Conservation (phyloP, 164 flowering plant genomes). For the Nelumbo lutea region DNA sequence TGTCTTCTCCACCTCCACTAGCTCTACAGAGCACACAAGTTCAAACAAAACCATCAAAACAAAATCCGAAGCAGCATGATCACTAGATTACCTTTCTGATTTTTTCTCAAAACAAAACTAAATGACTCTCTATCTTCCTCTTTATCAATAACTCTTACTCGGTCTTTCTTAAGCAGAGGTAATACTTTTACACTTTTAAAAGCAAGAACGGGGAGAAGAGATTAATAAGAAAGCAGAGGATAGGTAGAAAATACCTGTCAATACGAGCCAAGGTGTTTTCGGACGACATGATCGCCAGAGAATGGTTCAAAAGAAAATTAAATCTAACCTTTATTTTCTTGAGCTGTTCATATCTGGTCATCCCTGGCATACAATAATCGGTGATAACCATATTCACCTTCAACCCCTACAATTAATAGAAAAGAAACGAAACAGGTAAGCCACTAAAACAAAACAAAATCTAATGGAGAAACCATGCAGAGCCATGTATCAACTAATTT, state of each 20-base stretch:
- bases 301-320: background rate
- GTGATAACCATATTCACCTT: constrained; percentile 88
- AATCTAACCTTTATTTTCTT: constrained; percentile 73
- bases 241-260: constrained; percentile 43
- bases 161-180: no score
- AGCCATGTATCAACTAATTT: background rate
- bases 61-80: no score
- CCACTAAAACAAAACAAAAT: background rate
- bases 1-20: no score
- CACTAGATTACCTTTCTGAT: no score
- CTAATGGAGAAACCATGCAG: background rate
- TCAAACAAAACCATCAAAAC: no score
- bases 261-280: constrained; percentile 61
- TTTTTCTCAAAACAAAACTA: no score
- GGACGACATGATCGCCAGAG: constrained; percentile 49
- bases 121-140: no score
- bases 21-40: no score
- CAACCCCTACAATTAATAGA: constrained; percentile 33
- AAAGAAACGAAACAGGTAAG: background rate
- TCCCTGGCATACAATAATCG: constrained; percentile 96
- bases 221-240: background rate
- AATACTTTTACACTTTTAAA: background rate
- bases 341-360: constrained; percentile 90
- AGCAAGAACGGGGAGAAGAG: background rate
- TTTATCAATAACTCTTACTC: no score